Base-by-base conservation (phyloP, 192 early-diverging fungal genomes). In the Coemansia sp. region DNA sequence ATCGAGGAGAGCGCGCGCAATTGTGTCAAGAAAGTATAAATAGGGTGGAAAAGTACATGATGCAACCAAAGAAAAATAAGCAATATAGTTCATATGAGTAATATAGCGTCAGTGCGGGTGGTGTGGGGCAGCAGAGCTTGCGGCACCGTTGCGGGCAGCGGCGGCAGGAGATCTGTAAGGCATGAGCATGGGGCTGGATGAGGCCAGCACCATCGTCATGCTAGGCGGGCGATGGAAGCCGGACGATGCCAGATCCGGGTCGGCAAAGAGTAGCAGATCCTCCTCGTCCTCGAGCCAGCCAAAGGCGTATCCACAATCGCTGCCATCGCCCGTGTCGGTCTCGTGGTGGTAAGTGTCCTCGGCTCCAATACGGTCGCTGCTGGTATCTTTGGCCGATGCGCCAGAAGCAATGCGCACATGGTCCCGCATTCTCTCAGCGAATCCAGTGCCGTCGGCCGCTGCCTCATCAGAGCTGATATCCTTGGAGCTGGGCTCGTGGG, bases 231-330 rank as follows among this genome's bases (percentile, higher is more conserved):
- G 62, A 10, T n/a, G 40, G 20, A 46, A 43, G 28, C 59, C 58
- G 7, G 52, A 58, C 26, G 59, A 18, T 23, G 48, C 34, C 28
- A 81, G 55, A 35, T 64, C 66, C 0, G 79, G 74, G 59, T 76
- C 75, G 7, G 79, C 63, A 72, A 81, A 81, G 53, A 81, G 52
- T 20, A 63, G 56, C 60, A 81, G 48, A 35, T 81, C 79, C 33
- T 76, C 74, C 12, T 70, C 74, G 62, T 76, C 74, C 52, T 81
- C 79, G 28, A 81, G 64, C 79, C 79, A 81, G 7, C 63, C 79
- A 51, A 81, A 81, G 29, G 71, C 71, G 45, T 81, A 81, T 0
- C 55, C 74, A 26, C 66, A 35, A 7, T 70, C 70, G 43, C 64
- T 68, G 2, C 25, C 67, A 28, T 33, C 51, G 4, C 33, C 31